phyloP scores from a whole-genome alignment of 257 asterid species.

The Primulina huaijiensis region DNA sequence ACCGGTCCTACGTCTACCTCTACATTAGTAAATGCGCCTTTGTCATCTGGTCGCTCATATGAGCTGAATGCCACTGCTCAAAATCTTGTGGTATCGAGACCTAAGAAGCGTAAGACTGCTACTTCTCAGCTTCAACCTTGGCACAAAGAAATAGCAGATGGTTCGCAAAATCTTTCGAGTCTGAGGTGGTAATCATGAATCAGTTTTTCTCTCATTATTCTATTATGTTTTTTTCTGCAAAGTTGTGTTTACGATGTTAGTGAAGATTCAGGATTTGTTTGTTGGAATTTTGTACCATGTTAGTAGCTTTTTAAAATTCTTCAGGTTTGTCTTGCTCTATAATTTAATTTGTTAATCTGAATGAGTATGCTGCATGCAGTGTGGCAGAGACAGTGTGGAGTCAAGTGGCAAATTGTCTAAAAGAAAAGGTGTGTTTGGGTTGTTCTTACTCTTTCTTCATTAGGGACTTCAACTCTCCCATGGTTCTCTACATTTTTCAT shows the following conservation, averaged over 20 bases:
- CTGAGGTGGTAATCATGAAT: slow-evolving; percentile 45
- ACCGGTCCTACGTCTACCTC: slow-evolving; percentile 35
- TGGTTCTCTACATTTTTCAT: slow-evolving; percentile 15
- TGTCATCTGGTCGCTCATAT: slow-evolving; percentile 36
- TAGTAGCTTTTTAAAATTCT: not conserved
- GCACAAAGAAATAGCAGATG: slow-evolving; percentile 58
- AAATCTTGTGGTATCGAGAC: slow-evolving; percentile 33
- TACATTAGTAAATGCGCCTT: slow-evolving; percentile 26
- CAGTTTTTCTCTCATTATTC: not conserved
- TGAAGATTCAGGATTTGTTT: slow-evolving; percentile 10
- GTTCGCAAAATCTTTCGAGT: slow-evolving; percentile 33
- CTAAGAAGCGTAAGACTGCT: slow-evolving; percentile 58
- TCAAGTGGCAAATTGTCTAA: slow-evolving; percentile 46
- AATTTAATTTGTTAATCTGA: slow-evolving; percentile 24
- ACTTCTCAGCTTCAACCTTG: slow-evolving; percentile 50
- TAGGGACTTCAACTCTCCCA: slow-evolving; percentile 11
- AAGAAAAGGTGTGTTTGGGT: slow-evolving; percentile 57
- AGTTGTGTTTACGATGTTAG: not conserved
- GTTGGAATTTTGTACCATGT: not conserved
- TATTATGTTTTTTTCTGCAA: not conserved
- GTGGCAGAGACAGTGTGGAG: slow-evolving; percentile 68
- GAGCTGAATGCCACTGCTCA: slow-evolving; percentile 33
- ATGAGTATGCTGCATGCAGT: slow-evolving; percentile 45
- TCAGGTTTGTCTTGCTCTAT: slow-evolving; percentile 1
- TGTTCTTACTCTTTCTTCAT: slow-evolving; percentile 24